These are phyloP conservation scores for Phyllosticta citribraziliensis DNA, from an alignment of 2,329 filamentous ascomycete species.

Conservation along the genomic window DNA sequence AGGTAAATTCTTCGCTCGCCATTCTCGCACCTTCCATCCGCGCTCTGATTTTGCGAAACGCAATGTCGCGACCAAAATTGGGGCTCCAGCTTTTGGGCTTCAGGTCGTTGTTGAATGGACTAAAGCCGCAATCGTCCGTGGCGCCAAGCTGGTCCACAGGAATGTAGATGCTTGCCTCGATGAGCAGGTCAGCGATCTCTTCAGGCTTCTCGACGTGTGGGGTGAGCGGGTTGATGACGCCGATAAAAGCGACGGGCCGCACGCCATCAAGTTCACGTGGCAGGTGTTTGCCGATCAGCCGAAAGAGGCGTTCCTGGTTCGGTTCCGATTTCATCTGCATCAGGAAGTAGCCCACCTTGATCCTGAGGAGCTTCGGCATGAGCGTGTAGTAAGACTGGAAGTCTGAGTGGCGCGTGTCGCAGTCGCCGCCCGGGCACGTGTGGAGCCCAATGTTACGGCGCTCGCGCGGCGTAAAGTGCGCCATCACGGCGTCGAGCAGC, in stretches of 20 bases:
- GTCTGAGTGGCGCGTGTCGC: constrained; percentile 6
- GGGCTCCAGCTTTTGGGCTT: constrained; percentile 10
- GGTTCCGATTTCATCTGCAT: constrained; percentile 9
- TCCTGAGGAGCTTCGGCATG: constrained; percentile 5
- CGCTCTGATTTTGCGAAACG: constrained; percentile 6
- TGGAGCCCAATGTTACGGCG: constrained; percentile 6
- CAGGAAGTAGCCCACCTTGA: constrained; percentile 6
- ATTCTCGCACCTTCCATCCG: constrained; percentile 1
- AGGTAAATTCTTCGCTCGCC: constrained; percentile 6
- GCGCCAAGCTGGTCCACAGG: constrained; percentile 5
- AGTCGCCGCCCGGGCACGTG: constrained; percentile 7
- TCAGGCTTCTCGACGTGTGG: constrained; percentile 9
- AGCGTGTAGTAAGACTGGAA: constrained; percentile 8
- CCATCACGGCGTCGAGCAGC: constrained; percentile 6
- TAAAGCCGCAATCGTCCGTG: constrained; percentile 9
- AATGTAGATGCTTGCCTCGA: constrained; percentile 8
- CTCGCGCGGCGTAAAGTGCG: constrained; percentile 6
- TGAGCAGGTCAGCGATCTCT: constrained; percentile 3
- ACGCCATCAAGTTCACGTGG: constrained; percentile 1
- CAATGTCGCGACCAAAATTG: constrained; percentile 6
- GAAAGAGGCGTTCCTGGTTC: constrained; percentile 1
- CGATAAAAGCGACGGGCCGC: constrained; percentile 1
- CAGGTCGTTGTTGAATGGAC: constrained; percentile 7
- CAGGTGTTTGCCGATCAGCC: constrained; percentile 5
- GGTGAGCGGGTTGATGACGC: constrained; percentile 1